phyloP scores from a whole-genome alignment of 2,329 filamentous ascomycete species.

The Calycina herbarum region DNA sequence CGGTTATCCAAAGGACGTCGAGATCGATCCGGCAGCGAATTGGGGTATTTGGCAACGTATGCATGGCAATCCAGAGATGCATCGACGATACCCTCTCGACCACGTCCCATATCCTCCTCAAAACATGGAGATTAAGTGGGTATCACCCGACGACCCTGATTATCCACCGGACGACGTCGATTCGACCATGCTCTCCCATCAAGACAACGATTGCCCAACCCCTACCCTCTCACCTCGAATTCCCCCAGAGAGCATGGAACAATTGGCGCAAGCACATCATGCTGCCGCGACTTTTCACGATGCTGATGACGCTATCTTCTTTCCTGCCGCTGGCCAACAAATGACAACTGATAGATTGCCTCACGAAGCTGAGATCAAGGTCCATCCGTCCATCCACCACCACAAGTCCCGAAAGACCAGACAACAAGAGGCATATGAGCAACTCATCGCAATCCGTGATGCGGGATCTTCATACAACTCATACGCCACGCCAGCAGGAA shows the following conservation, averaged over 20 bases:
- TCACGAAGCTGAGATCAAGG: neutral
- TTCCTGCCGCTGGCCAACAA: neutral
- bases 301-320: conserved; percentile 3
- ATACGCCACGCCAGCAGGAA: neutral
- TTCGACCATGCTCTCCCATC: neutral
- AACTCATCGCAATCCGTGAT: neutral
- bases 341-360: neutral
- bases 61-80: neutral
- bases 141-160: neutral
- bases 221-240: neutral
- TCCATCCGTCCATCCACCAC: neutral
- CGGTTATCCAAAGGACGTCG: neutral
- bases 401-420: neutral
- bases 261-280: neutral
- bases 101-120: conserved; percentile 9
- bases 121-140: neutral
- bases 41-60: conserved; percentile 10
- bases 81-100: conserved; percentile 4
- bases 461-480: neutral
- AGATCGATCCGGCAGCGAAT: neutral
- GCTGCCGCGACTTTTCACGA: conserved; percentile 1
- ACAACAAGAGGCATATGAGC: neutral
- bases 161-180: neutral
- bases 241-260: neutral
- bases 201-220: neutral